Percentiles rank a stretch among this genome's conserved stretches.
Conservation (phyloP, 768 basidiomycete species). For the Panus rudis region DNA sequence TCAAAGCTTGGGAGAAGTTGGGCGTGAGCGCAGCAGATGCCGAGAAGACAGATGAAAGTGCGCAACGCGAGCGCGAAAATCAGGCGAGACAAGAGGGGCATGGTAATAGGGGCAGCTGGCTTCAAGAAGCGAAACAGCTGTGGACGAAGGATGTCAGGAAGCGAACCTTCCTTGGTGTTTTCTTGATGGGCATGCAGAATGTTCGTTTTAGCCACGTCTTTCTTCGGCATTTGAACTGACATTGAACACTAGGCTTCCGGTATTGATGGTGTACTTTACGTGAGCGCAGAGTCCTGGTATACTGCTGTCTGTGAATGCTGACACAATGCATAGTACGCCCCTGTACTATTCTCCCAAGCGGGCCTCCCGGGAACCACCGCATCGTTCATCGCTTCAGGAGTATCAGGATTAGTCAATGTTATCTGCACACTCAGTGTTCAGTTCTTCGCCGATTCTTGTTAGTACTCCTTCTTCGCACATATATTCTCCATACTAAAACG, state of each 20-base stretch:
- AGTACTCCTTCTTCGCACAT: neutral
- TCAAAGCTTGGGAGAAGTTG: constrained; percentile 18
- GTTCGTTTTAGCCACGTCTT: constrained; percentile 6
- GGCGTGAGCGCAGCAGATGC: constrained; percentile 19
- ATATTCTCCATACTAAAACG: neutral
- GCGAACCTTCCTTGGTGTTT: constrained; percentile 34
- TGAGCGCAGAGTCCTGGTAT: constrained; percentile 7
- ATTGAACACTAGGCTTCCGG: constrained; percentile 16
- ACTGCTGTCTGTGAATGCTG: neutral
- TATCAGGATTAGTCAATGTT: constrained; percentile 40
- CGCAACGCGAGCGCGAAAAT: constrained; percentile 13
- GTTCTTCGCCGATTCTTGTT: constrained; percentile 34
- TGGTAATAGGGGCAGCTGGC: constrained; percentile 3
- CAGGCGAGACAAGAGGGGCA: too few species aligned
- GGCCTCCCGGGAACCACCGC: constrained; percentile 42
- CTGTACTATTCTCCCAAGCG: constrained; percentile 41
- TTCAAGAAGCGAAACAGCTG: constrained; percentile 15
- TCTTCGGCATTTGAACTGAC: neutral
- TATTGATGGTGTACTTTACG: constrained; percentile 29
- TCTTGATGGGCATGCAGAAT: constrained; percentile 39
- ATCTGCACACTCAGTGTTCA: constrained; percentile 32
- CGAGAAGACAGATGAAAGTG: constrained; percentile 23
- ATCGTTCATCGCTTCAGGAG: constrained; percentile 43
- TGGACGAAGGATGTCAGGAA: constrained; percentile 22
- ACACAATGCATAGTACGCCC: constrained; percentile 30